Base-by-base conservation (phyloP, 2,329 filamentous ascomycete genomes). In the Arthrobotrys conoides region DNA sequence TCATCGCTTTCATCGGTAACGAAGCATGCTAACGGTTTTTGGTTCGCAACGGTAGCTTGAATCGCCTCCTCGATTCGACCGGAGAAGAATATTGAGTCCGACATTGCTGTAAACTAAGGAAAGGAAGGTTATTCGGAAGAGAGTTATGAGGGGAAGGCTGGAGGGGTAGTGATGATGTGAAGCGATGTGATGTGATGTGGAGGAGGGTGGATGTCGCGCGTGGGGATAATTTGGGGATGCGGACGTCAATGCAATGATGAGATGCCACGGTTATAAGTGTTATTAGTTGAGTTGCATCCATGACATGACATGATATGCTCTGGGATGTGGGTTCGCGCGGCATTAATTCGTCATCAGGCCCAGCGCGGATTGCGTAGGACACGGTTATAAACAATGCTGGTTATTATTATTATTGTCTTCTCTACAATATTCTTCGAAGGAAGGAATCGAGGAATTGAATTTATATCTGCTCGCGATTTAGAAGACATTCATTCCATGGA, bases 11-110 rank as follows among this genome's bases (percentile, higher is more conserved):
- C 75, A 36, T 79, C 75, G 41, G 75, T 79, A 24, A 79, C 65
- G 18, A 73, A 79, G 33, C 75, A 79, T 5, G 55, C 75, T 14
- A 79, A 38, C 2, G 68, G 63, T 20, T 79, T 79, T 9, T 49
- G 51, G 27, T 57, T 70, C 2, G 49, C 16, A 41, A 79, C 65
- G 48, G 68, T 69, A 46, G 68, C 64, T 24, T 65, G 63, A 33
- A 79, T 79, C 27, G 75, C 75, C 20, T 46, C 69, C 59, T 79
- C 75, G 22, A 79, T 66, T 30, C 51, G 53, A 14, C 75, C 69
- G 53, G 69, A 68, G 69, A 79, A 79, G 69, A 79, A 79, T 5
- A 79, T 72, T 6, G 75, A 79, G 20, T 57, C 49, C 16, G 75
- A 20, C 68, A 72, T 73, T 22, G 33, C 55, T 61, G 27, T 14